Evolutionary conservation across 2,329 filamentous ascomycete genomes (phyloP), one percentile per base, ranked within the genome.

Genomic region (Cordyceps tenuipes): DNA sequence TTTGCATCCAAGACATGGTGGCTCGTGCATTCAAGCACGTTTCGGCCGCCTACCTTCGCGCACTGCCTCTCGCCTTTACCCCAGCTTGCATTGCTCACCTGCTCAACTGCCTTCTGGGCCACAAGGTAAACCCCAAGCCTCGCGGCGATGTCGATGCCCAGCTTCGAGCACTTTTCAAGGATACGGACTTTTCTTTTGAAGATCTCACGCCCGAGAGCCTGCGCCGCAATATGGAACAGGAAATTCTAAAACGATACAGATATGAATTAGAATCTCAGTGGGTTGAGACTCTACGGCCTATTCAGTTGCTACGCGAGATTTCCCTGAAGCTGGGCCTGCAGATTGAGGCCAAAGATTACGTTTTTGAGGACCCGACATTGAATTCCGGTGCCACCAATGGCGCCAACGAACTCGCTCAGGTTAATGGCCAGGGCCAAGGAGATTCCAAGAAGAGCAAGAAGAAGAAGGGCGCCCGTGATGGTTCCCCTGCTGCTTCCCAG

Each of bases 11-110:
- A 71, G 94, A 99, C 74, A 97, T 97, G 88, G 83, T 97, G 65
- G 83, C 90, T n/a, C 86, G 94, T 77, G 86, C 89, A 5, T 97
- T 97, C 82, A 99, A 99, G 82, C 93, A 99, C 74, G 80, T 94
- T 64, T 83, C 88, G 61, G 87, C 90, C 71, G 82, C 82, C 66
- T 89, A 95, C 72, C 79, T 99, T 63, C 87, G 88, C 64, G 84
- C 89, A 63, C 76, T 97, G 21, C 90, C 94, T 23, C 81, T 88
- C 64, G 85, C 90, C 15, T 87, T 97, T 63, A 86, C 88, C n/a
- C 82, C 90, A 53, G 79, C 89, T 62, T 93, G 89, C 71, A 77
- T 93, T 62, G 81, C 92, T 7, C 94, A 99, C 71, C 79, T 99
- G 55, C 81, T 99, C 66, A 99, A 99, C 79, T 99, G 94, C 74